Evolutionary conservation across 2,329 filamentous ascomycete genomes (phyloP), one percentile per base, ranked within the genome.

Genomic region (Penicillium sp.): DNA sequence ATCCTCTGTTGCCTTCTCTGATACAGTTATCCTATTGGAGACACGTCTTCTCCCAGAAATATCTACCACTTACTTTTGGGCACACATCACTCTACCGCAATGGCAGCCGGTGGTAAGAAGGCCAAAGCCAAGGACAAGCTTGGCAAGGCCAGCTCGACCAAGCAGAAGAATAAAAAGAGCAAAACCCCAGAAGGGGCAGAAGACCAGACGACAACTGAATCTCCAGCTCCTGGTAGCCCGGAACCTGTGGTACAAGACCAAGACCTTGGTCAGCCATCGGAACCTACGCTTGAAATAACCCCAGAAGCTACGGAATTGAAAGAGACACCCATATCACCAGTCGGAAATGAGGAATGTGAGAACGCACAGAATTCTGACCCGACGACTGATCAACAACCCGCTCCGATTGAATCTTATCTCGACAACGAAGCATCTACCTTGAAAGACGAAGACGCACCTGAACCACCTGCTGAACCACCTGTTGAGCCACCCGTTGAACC

Each of bases 101-200:
- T 67, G 63, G 62, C 49, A 27, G 49, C 50, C 26, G 47, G 57
- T 57, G 52, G 57, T 52, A 66, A 65, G 56, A 65, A 65, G 49
- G 41, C 46, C 44, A 67, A 64, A 42, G 53, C 38, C 55, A 61
- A 58, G 40, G 57, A 57, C 41, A 60, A 60, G 34, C 55, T 47
- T 51, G 52, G 49, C 54, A 67, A 65, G 55, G 46, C 56, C 36
- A 50, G 46, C 36, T 50, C 32, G 35, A 23, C 35, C 40, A 65
- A 64, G 50, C 53, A 58, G 50, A 65, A 65, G 56, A 58, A 57
- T 64, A 67, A 66, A 52, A 67, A 65, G 61, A 49, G 44, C 38
- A 66, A 66, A 57, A 54, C 40, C 41, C 61, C 65, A 49, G 64
- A 66, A 38, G 44, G 40, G 29, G 47, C 56, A 47, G 61, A 60